phyloP scores from a whole-genome alignment of 352 stramenopile species.

The Halophytophthora batemanensis region DNA sequence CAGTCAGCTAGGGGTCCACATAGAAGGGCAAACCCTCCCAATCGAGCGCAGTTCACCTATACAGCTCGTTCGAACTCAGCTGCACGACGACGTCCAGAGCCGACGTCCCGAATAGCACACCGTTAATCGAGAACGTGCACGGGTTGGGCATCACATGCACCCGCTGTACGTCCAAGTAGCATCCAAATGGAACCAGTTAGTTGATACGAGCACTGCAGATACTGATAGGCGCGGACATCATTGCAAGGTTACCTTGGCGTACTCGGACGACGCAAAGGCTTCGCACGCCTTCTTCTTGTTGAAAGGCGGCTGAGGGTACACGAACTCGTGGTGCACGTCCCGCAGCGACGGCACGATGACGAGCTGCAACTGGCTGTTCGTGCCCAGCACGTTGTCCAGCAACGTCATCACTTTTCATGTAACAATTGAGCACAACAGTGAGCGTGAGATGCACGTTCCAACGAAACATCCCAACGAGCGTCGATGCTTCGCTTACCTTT shows the following conservation, averaged over 20 bases:
- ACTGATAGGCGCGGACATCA: not conserved
- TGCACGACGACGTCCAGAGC: slow-evolving; percentile 91
- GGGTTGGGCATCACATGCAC: slow-evolving; percentile 96
- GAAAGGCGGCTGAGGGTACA: slow-evolving; percentile 94
- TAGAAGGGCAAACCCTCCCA: not conserved
- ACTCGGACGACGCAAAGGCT: slow-evolving; percentile 52
- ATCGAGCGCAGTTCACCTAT: slow-evolving; percentile 30
- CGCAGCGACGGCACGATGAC: slow-evolving; percentile 95
- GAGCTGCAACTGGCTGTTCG: slow-evolving; percentile 70
- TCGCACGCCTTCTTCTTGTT: slow-evolving; percentile 81
- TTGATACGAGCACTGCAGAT: not conserved
- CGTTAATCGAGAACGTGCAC: slow-evolving; percentile 94
- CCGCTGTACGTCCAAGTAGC: slow-evolving; percentile 35
- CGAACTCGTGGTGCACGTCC: slow-evolving; percentile 94
- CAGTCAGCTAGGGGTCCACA: not conserved
- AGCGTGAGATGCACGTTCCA: not conserved
- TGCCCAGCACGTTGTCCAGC: slow-evolving; percentile 60
- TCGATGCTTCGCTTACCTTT: slow-evolving; percentile 45
- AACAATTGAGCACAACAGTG: not conserved
- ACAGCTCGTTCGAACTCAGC: slow-evolving; percentile 77
- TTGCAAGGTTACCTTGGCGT: slow-evolving; percentile 48
- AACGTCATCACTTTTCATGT: slow-evolving; percentile 59
- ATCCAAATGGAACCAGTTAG: slow-evolving; percentile 7
- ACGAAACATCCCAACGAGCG: not conserved
- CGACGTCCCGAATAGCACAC: slow-evolving; percentile 91